phyloP scores from a whole-genome alignment of 2,329 filamentous ascomycete species.

The Fusarium sp. region DNA sequence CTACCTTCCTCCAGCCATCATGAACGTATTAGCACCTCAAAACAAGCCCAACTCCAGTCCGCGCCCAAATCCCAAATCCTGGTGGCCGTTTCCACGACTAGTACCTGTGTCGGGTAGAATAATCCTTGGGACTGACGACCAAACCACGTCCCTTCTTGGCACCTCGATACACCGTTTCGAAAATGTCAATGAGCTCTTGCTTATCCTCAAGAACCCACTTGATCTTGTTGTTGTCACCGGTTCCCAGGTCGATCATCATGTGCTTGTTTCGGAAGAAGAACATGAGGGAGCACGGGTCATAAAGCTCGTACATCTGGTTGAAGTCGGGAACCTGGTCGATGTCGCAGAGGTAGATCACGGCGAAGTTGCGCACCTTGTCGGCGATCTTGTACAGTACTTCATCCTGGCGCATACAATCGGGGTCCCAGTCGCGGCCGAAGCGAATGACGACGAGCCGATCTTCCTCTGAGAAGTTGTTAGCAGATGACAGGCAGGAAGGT shows the following conservation, averaged over 20 bases:
- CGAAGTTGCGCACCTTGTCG: constrained; percentile 92
- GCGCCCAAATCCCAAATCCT: neutral
- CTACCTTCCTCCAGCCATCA: constrained; percentile 4
- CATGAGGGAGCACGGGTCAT: constrained; percentile 95
- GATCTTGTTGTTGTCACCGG: constrained; percentile 98
- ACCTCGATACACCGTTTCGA: constrained; percentile 98
- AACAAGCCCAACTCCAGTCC: constrained; percentile 10
- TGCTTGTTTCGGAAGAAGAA: constrained; percentile 98
- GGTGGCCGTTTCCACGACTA: constrained; percentile 1
- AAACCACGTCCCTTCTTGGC: constrained; percentile 97
- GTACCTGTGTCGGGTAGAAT: constrained; percentile 41
- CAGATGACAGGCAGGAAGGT: neutral
- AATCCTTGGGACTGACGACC: constrained; percentile 91
- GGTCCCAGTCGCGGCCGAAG: constrained; percentile 88
- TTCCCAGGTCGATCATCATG: constrained; percentile 98
- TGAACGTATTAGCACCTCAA: constrained; percentile 26
- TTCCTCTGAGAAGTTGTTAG: constrained; percentile 66
- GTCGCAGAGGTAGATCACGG: constrained; percentile 93
- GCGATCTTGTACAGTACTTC: constrained; percentile 95
- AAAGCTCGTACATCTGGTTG: constrained; percentile 94
- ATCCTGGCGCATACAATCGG: constrained; percentile 79
- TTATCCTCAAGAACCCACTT: constrained; percentile 97
- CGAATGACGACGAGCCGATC: constrained; percentile 93
- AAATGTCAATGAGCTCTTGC: constrained; percentile 97
- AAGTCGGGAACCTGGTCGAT: constrained; percentile 92